Evolutionary conservation across 345 rosid genomes (phyloP), one percentile per base, ranked within the genome.

Genomic region (Lepidium africanum): DNA sequence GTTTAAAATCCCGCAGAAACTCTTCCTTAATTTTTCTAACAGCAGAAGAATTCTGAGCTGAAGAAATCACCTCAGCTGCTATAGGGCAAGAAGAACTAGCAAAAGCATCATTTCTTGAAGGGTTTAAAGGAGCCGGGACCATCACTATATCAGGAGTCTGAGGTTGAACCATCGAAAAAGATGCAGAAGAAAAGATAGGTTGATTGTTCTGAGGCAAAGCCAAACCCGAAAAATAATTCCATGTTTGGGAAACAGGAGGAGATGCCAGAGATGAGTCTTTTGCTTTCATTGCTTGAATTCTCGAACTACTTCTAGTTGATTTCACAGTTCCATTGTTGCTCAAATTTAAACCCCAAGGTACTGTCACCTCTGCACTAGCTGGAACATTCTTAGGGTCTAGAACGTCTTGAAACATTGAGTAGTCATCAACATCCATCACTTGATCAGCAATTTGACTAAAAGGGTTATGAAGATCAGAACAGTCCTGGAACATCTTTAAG

Each of bases 291-390:
- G 37, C 45, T 63, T 32, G 49, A 13, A 10, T 38, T 21, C 39
- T 35, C 48, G 70, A 30, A 35, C 17, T 61, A 64, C 49, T 70
- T 51, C 53, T 69, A 59, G 63, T 69, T 36, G 42, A 65, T 37
- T 69, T 36, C 10, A 58, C 72, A 32, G 58, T 23, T 66, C 63
- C 58, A 17, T 73, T 40, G 17, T 75, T 59, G 49, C 67, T 30
- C 25, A 72, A 69, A 70, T 75, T 72, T 0, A 76, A 19, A 60
- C 80, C 78, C 83, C 81, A 83, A 43, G 97, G 90, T 58, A 86
- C 70, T 7, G 81, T 38, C 25, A 79, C 84, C 81, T 91, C 97
- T 59, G 80, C 90, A 41, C 85, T 86, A 41, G 92, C 39, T 58
- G 94, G 89, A 27, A 83, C 46, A 73, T 83, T 75, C 66, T 76